Evolutionary conservation across 1,139 yeast species (phyloP).

Genomic region (Geotrichum restrictum): DNA sequence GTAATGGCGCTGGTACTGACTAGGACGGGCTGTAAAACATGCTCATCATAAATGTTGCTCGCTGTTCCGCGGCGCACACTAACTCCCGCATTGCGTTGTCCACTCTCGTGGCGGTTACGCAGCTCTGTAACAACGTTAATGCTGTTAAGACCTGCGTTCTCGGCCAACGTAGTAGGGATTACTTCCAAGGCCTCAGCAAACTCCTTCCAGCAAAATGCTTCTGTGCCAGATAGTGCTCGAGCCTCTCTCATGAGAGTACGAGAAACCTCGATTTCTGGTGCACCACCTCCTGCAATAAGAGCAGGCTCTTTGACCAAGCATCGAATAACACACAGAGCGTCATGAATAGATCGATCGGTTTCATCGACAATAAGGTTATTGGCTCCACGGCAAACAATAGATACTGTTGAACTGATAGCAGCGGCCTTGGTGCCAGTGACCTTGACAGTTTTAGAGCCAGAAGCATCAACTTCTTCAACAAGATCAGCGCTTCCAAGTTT

Average conservation of each 20-base stretch:
- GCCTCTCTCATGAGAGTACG: conserved; percentile 76
- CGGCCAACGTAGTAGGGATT: conserved; percentile 94
- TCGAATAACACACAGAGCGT: conserved; percentile 93
- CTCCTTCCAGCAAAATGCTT: conserved; percentile 91
- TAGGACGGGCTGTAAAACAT: conserved; percentile 92
- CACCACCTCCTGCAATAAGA: conserved; percentile 97
- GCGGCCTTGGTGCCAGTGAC: conserved; percentile 76
- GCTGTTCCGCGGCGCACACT: conserved; percentile 93
- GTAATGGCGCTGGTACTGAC: conserved; percentile 92
- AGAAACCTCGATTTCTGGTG: conserved; percentile 96
- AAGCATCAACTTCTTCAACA: conserved; percentile 86
- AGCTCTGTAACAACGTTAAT: conserved; percentile 92
- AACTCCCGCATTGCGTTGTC: conserved; percentile 89
- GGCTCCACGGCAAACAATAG: conserved; percentile 93
- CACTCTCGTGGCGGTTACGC: conserved; percentile 85
- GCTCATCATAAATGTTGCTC: conserved; percentile 86
- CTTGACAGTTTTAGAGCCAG: conserved; percentile 85
- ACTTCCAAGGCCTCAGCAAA: conserved; percentile 95
- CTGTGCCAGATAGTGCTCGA: conserved; percentile 76
- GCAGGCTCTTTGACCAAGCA: conserved; percentile 94
- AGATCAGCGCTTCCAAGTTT: conserved; percentile 90
- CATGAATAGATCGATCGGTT: conserved; percentile 94
- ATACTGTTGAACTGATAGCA: conserved; percentile 64
- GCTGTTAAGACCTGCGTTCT: conserved; percentile 94
- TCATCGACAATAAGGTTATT: conserved; percentile 86